These are phyloP conservation scores for Aurantiochytrium sp. DNA, from an alignment of 108 stramenopile species.

Conservation along the genomic window DNA sequence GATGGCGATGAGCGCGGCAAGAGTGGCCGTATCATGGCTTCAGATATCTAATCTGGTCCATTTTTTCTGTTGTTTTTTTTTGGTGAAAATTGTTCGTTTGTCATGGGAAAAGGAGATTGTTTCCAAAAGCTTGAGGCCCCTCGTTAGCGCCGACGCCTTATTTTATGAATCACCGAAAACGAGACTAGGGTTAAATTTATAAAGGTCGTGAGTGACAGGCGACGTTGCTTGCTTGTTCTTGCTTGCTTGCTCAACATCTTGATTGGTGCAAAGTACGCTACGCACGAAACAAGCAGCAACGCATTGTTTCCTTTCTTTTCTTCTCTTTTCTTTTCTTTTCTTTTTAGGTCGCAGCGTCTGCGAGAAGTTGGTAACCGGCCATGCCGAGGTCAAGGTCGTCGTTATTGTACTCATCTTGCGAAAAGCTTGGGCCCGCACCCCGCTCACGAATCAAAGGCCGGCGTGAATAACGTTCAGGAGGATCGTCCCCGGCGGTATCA, in stretches of 20 bases:
- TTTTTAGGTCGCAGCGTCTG: neutral
- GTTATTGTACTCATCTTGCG: constrained; percentile 7
- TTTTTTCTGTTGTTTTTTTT: neutral
- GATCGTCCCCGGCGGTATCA: neutral
- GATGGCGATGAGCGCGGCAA: neutral
- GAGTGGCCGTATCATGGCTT: neutral
- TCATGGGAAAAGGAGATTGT: no score
- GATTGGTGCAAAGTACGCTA: no score
- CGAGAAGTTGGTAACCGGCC: neutral
- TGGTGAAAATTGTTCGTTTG: no score
- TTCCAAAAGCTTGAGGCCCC: no score
- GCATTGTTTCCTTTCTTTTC: neutral
- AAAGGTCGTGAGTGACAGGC: no score
- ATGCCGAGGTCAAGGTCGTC: neutral
- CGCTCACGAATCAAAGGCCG: neutral
- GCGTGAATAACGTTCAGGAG: neutral
- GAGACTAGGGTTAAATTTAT: no score
- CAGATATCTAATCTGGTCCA: neutral
- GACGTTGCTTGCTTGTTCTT: no score
- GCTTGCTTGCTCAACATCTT: no score
- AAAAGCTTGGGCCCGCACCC: neutral
- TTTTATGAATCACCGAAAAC: no score
- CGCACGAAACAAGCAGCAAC: no score
- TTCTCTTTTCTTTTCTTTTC: neutral
- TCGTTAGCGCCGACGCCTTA: no score